phyloP scores from a whole-genome alignment of 805 yeast genomes.

The Zygotorulaspora danielsina region DNA sequence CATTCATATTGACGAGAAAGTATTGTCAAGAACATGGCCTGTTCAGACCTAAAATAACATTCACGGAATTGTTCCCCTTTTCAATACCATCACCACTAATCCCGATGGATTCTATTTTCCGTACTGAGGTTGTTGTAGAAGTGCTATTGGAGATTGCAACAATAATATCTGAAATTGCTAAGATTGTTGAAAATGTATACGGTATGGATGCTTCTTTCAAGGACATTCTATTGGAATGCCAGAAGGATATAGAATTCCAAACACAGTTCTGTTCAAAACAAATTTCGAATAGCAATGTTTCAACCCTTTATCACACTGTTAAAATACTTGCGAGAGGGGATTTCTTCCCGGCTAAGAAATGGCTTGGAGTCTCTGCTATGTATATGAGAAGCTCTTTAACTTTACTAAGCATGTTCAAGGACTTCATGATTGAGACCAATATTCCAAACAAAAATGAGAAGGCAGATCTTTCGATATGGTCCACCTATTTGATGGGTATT shows the following conservation, averaged over 20 bases:
- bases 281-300: constrained; percentile 42
- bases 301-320: constrained; percentile 44
- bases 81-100: constrained; percentile 57
- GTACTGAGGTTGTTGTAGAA: constrained; percentile 66
- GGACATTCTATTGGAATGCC: constrained; percentile 38
- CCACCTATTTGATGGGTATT: constrained; percentile 54
- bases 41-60: constrained; percentile 57
- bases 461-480: constrained; percentile 53
- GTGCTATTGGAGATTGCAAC: constrained; percentile 64
- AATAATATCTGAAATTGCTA: constrained; percentile 52
- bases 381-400: constrained; percentile 53
- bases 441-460: constrained; percentile 39
- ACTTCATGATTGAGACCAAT: constrained; percentile 44
- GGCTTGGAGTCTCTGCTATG: constrained; percentile 66
- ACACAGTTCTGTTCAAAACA: constrained; percentile 40
- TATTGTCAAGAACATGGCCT: constrained; percentile 39
- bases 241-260: constrained; percentile 40
- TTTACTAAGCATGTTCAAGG: constrained; percentile 50
- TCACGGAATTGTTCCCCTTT: constrained; percentile 65
- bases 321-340: constrained; percentile 49
- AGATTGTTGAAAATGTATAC: constrained; percentile 42
- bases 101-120: constrained; percentile 70
- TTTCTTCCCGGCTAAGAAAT: constrained; percentile 62
- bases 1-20: constrained; percentile 51
- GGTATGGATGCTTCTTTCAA: constrained; percentile 43